Conservation (phyloP, 148 eudicot species). For the Chenopodium formosanum region DNA sequence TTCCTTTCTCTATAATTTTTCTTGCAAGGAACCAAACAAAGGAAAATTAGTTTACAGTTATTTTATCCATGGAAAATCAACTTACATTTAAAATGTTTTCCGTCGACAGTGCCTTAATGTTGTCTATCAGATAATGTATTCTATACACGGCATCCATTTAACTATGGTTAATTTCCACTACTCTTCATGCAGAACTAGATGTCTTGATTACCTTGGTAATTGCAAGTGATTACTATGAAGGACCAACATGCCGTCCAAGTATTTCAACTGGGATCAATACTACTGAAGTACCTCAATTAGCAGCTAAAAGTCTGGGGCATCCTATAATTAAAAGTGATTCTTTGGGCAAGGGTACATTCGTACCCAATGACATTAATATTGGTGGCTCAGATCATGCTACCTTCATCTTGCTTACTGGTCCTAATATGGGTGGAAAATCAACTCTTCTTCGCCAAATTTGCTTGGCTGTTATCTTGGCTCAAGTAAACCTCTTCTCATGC, state of each 20-base stretch:
- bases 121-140: background rate
- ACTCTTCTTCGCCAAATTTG: conserved; percentile 98
- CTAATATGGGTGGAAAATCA: conserved; percentile 99
- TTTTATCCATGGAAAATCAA: too few relatives aligned
- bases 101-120: background rate
- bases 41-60: too few relatives aligned
- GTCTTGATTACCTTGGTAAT: conserved; percentile 83
- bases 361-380: conserved; percentile 75
- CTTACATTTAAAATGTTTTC: too few relatives aligned
- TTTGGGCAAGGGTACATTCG: conserved; percentile 78
- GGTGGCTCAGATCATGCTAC: conserved; percentile 71
- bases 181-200: conserved; percentile 76
- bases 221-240: conserved; percentile 85
- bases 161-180: conserved; percentile 9
- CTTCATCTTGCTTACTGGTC: conserved; percentile 94
- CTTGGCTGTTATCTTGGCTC: conserved; percentile 93
- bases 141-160: background rate
- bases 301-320: conserved; percentile 86
- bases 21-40: too few relatives aligned
- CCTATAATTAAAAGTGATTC: conserved; percentile 78
- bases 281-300: conserved; percentile 52
- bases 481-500: conserved; percentile 44
- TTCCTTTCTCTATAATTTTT: too few relatives aligned
- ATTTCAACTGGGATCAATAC: conserved; percentile 36
- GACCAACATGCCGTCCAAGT: conserved; percentile 79